phyloP scores from a whole-genome alignment of 352 stramenopile species.

The Globisporangium barbulae region DNA sequence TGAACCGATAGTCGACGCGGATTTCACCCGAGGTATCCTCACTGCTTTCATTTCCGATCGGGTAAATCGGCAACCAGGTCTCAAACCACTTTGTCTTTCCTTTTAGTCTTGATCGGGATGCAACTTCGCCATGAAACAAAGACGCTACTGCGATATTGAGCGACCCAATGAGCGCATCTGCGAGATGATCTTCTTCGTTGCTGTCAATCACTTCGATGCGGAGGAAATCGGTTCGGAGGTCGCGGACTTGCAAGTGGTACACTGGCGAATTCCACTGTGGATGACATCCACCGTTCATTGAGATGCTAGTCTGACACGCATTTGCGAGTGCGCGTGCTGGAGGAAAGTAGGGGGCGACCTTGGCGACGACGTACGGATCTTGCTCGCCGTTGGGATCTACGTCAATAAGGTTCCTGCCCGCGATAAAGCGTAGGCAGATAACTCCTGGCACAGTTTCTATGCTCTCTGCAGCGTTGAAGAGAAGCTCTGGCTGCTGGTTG shows the following conservation, averaged over 20 bases:
- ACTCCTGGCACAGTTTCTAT: constrained; percentile 20
- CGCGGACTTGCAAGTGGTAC: constrained; percentile 25
- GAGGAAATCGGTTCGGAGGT: constrained; percentile 35
- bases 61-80: constrained; percentile 42
- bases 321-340: constrained; percentile 1
- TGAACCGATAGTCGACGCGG: constrained; percentile 50
- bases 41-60: background rate
- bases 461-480: background rate
- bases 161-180: constrained; percentile 38
- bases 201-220: constrained; percentile 46
- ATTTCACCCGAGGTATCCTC: constrained; percentile 29
- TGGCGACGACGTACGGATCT: constrained; percentile 41
- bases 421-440: constrained; percentile 40
- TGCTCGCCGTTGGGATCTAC: constrained; percentile 50
- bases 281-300: constrained; percentile 45
- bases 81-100: constrained; percentile 39
- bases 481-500: background rate
- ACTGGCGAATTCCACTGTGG: constrained; percentile 46
- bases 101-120: background rate
- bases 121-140: constrained; percentile 25
- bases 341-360: constrained; percentile 20
- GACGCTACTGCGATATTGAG: constrained; percentile 27
- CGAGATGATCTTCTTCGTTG: constrained; percentile 54
- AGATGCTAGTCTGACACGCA: constrained; percentile 38
- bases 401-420: constrained; percentile 39